Evolutionary conservation across 805 yeast species (phyloP).

Genomic region (Yueomyces sinensis): DNA sequence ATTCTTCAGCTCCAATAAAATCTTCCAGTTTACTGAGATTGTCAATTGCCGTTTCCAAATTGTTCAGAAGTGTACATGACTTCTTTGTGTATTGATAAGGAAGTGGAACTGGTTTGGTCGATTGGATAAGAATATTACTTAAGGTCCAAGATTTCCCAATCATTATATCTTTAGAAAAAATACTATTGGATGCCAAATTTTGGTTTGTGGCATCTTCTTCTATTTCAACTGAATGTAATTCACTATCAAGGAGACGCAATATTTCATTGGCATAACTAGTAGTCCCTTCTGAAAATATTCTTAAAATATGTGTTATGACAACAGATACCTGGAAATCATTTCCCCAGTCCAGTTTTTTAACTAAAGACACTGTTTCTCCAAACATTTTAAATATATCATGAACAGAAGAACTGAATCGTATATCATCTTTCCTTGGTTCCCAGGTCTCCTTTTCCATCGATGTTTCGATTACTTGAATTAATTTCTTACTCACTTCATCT

Average conservation of each 20-base stretch:
- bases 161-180: neutral
- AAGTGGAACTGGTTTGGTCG: conserved; percentile 28
- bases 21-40: conserved; percentile 42
- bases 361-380: conserved; percentile 41
- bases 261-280: conserved; percentile 33
- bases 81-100: conserved; percentile 46
- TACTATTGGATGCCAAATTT: neutral
- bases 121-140: conserved; percentile 34
- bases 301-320: conserved; percentile 46
- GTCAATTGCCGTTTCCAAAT: conserved; percentile 39
- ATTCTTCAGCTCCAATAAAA: conserved; percentile 42
- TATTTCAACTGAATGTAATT: conserved; percentile 16
- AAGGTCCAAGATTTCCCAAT: conserved; percentile 27
- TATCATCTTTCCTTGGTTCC: conserved; percentile 35
- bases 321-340: conserved; percentile 49
- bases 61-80: conserved; percentile 68
- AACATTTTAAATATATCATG: conserved; percentile 54
- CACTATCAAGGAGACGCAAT: conserved; percentile 28
- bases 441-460: conserved; percentile 49
- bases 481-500: conserved; percentile 30
- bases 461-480: conserved; percentile 35
- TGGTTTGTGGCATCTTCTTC: conserved; percentile 6
- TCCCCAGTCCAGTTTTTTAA: conserved; percentile 53
- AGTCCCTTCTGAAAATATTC: conserved; percentile 49
- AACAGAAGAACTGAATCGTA: conserved; percentile 45